A percentile compares a stretch with the other conserved stretches of the same genome.
Evolutionary conservation across 2,329 filamentous ascomycete species (phyloP).

Genomic region (Ciborinia camelliae): DNA sequence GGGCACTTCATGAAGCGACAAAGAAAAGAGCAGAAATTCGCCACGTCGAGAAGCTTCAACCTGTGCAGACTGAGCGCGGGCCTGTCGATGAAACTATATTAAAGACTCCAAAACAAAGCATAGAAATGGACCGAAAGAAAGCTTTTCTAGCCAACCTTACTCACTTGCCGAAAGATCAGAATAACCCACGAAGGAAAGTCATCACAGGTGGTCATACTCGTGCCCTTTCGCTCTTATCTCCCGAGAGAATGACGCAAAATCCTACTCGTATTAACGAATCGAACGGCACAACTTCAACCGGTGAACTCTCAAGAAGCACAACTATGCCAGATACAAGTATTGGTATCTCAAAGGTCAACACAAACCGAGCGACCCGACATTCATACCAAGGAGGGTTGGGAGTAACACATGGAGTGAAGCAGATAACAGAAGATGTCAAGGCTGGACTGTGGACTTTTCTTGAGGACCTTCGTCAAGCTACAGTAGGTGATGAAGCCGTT

Average conservation of each 20-base stretch:
- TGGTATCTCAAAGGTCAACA: slow-evolving; percentile 30
- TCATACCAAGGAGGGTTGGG: slow-evolving; percentile 35
- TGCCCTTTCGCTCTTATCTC: slow-evolving; percentile 79
- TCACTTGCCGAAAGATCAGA: slow-evolving; percentile 25
- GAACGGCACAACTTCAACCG: slow-evolving; percentile 37
- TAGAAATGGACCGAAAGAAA: slow-evolving; percentile 71
- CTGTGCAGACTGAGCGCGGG: slow-evolving; percentile 41
- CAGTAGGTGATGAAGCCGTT: slow-evolving; percentile 88
- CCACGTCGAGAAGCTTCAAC: slow-evolving; percentile 56
- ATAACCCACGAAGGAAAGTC: slow-evolving; percentile 53
- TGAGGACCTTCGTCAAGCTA: slow-evolving; percentile 91
- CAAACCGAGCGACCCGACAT: slow-evolving; percentile 31
- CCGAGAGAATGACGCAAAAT: slow-evolving; percentile 34
- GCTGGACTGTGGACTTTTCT: slow-evolving; percentile 91
- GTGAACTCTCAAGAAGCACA: slow-evolving; percentile 26
- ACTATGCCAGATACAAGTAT: slow-evolving; percentile 37
- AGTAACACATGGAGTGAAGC: slow-evolving; percentile 35
- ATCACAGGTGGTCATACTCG: slow-evolving; percentile 65
- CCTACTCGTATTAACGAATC: slow-evolving; percentile 37
- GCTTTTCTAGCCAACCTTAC: slow-evolving; percentile 56
- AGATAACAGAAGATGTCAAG: slow-evolving; percentile 68
- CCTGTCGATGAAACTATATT: slow-evolving; percentile 29
- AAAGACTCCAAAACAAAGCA: slow-evolving; percentile 37
- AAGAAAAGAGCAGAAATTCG: slow-evolving; percentile 69
- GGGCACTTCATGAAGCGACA: slow-evolving; percentile 71